A percentile compares a stretch with the other conserved stretches of the same genome.
Evolutionary conservation across 495 filamentous ascomycete species (phyloP).

Genomic region (Podospora comata): DNA sequence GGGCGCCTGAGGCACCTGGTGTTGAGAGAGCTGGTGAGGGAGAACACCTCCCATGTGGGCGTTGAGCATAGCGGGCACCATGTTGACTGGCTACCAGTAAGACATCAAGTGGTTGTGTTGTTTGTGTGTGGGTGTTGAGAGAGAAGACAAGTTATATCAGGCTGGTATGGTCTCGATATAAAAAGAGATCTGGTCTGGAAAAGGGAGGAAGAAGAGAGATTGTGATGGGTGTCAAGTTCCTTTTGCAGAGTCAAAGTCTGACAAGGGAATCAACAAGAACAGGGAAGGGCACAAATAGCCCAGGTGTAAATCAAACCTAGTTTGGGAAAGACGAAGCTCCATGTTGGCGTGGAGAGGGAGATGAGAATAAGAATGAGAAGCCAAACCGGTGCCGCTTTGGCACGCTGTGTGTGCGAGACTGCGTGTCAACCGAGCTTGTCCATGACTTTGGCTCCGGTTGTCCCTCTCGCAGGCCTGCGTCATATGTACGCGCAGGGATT

Average conservation of each 20-base stretch:
- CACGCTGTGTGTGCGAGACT: constrained; percentile 31
- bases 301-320: constrained; percentile 29
- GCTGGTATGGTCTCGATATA: constrained; percentile 10
- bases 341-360: constrained; percentile 27
- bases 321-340: constrained; percentile 26
- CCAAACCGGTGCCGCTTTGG: constrained; percentile 33
- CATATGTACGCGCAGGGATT: constrained; percentile 37
- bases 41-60: constrained; percentile 27
- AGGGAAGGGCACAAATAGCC: neutral
- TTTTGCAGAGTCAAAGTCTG: neutral
- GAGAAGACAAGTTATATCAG: constrained; percentile 15
- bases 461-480: constrained; percentile 31
- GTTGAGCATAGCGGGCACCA: constrained; percentile 32
- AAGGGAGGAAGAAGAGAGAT: neutral
- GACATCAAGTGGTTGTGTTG: constrained; percentile 11
- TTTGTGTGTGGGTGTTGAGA: neutral
- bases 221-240: neutral
- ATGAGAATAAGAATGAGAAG: constrained; percentile 26
- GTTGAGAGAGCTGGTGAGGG: constrained; percentile 20
- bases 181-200: neutral
- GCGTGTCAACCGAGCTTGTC: constrained; percentile 36
- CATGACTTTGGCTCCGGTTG: constrained; percentile 28
- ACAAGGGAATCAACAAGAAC: constrained; percentile 12
- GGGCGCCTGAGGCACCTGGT: neutral
- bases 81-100: constrained; percentile 22